Conservation (phyloP, 2,329 filamentous ascomycete genomes). For the Elsinoe ampelina region DNA sequence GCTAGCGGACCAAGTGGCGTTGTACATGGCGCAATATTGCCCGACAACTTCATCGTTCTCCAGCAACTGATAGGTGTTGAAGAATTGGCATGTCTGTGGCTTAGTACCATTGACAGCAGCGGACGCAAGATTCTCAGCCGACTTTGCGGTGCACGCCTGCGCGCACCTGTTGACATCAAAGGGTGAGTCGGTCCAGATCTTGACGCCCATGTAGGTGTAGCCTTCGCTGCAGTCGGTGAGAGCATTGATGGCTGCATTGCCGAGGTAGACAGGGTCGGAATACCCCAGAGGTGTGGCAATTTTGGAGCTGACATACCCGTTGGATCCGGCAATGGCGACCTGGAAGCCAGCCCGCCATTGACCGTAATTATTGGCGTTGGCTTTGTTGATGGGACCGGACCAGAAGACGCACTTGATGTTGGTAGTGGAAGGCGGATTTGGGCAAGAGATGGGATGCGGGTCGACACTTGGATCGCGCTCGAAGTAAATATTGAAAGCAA, state of each 20-base stretch:
- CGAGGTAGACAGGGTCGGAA: conserved; percentile 16
- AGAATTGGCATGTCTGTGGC: conserved; percentile 26
- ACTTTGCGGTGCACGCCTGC: conserved; percentile 12
- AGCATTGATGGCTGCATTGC: conserved; percentile 24
- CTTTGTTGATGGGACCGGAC: conserved; percentile 15
- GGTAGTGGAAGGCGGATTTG: conserved; percentile 16
- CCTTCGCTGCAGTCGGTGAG: conserved; percentile 23
- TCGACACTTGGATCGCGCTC: conserved; percentile 16
- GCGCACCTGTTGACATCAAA: conserved; percentile 19
- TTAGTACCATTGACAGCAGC: conserved; percentile 10
- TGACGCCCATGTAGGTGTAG: conserved; percentile 18
- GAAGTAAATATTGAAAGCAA: conserved; percentile 21
- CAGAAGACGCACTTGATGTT: conserved; percentile 19
- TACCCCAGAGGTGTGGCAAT: conserved; percentile 15
- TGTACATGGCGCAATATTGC: conserved; percentile 25
- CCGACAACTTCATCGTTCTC: conserved; percentile 19
- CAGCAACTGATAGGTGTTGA: conserved; percentile 27
- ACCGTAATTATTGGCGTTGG: conserved; percentile 17
- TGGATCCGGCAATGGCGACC: conserved; percentile 26
- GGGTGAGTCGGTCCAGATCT: conserved; percentile 20
- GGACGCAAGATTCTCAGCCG: conserved; percentile 14
- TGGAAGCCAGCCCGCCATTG: conserved; percentile 20
- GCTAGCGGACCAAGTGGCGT: conserved; percentile 17
- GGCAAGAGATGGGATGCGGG: conserved; percentile 18
- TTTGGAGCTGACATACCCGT: conserved; percentile 23